Base-by-base conservation (phyloP, 2,329 filamentous ascomycete species). In the Pseudocercospora ulei region DNA sequence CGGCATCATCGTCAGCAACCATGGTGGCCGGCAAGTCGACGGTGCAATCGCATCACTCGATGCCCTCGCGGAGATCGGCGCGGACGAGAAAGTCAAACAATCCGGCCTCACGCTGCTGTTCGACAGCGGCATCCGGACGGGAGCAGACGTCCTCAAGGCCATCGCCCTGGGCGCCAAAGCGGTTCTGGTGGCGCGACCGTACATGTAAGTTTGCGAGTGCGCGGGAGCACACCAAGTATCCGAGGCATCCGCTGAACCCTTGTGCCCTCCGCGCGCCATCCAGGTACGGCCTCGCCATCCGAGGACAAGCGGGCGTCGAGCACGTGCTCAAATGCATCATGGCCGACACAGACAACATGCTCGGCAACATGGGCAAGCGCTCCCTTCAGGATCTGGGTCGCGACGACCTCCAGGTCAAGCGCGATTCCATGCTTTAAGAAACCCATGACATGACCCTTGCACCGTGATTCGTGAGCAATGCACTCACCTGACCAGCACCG, bases 21-120 rank as follows among this genome's bases (percentile, higher is more conserved):
- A 73, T 51, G 69, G 70, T 8, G 67, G 68, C 39, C 56, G 69
- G 27, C 69, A 72, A 46, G 55, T 69, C 8, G 70, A 72, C 49
- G 69, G 69, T 3, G 69, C 65, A 1, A 66, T 70, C 17, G 66
- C 64, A 5, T 68, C 64, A 27, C 54, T 73, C 24, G 67, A 75
- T 56, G 54, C 76, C 52, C 60, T 80, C 24, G 72, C 74, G 0
- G 69, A 77, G 46, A 76, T 81, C 39, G 73, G 74, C 36, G 72
- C 76, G 3, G 73, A 73, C 0, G 76, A 76, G 0, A 73, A 63
- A 9, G 62, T 65, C 30, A 60, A 60, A 39, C 28, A 65, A 5
- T 51, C 48, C 14, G 46, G 46, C 4, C 22, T 54, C 8, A 67
- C 65, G 1, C 56, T 73, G 0, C 56, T 73, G 3, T 73, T 73